Evolutionary conservation across 495 filamentous ascomycete genomes (phyloP).

Genomic region (Melanomma pulvis-pyrius): DNA sequence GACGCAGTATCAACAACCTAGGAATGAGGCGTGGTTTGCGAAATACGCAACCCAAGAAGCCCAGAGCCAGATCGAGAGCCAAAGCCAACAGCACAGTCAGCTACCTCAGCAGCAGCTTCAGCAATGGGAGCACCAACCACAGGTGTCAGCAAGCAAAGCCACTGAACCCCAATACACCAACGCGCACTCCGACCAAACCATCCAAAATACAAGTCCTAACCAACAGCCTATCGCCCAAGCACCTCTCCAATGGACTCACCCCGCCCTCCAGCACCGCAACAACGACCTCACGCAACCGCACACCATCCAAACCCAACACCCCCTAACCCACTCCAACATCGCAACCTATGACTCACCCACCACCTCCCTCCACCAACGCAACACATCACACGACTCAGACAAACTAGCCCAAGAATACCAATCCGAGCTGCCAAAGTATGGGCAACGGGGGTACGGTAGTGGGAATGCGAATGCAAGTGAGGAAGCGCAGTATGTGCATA

Average conservation of each 20-base stretch:
- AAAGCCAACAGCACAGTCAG: neutral
- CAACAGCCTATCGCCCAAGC: neutral
- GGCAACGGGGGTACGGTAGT: neutral
- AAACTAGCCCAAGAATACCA: conserved; percentile 6
- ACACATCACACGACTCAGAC: conserved; percentile 1
- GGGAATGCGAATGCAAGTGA: neutral
- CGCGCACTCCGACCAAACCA: neutral
- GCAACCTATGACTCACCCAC: neutral
- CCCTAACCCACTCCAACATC: neutral
- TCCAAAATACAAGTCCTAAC: neutral
- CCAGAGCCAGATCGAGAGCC: neutral
- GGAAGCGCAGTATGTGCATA: neutral
- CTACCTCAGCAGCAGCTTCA: no score
- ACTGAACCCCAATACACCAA: neutral
- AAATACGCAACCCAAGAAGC: neutral
- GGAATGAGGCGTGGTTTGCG: neutral
- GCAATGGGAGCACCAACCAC: no score
- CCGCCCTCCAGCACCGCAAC: neutral
- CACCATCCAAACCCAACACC: neutral
- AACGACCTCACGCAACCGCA: neutral
- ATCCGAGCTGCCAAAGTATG: neutral
- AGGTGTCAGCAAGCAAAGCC: neutral
- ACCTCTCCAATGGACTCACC: neutral
- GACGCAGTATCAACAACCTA: neutral
- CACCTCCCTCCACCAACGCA: conserved; percentile 5